Evolutionary conservation across 106 monocot genomes (phyloP), one percentile per base, ranked within the genome.

Genomic region (Dioscorea alata): DNA sequence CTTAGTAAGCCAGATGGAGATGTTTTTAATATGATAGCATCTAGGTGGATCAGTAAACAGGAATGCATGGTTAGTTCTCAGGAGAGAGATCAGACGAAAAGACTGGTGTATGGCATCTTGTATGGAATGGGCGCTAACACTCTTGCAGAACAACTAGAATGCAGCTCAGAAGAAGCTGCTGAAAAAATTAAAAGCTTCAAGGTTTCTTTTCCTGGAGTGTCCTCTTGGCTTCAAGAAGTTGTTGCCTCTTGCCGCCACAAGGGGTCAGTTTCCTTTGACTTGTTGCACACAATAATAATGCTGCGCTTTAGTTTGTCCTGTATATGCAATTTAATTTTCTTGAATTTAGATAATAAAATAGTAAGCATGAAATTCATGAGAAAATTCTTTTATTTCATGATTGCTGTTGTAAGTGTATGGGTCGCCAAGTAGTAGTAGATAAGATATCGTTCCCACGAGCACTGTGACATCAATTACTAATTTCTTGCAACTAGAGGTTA

Each of bases 71-170:
- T 99, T 49, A 87, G 42, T 48, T 69, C 76, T 32, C 21, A 85
- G 23, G 93, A 99, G 83, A 86, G 99, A 73, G 99, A 93, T 23
- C 82, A 83, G 18, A 88, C 85, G 19, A 99, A 99, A 80, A 85
- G 87, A 74, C 76, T 99, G 59, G 81, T 92, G 16, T 99, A 99
- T 78, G 97, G 99, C 33, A 99, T 99, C 63, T 79, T 99, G 4
- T 99, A 99, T 85, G 99, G 99, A 23, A 99, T 99, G 99, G 93
- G 93, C 53, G 76, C 85, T 34, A 90, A 82, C 18, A 76, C 87
- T 48, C 93, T 99, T 50, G 86, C 93, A 13, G 99, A 92, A 60
- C 89, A 99, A 76, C 77, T 99, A 31, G 83, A 84, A 20, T 99
- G 97, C 81, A 87, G 83, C 71, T 60, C 70, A 16, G 81, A 84